Evolutionary conservation across 306 rosid genomes (phyloP), one percentile per base, ranked within the genome.

Genomic region (Crotalaria pallida): DNA sequence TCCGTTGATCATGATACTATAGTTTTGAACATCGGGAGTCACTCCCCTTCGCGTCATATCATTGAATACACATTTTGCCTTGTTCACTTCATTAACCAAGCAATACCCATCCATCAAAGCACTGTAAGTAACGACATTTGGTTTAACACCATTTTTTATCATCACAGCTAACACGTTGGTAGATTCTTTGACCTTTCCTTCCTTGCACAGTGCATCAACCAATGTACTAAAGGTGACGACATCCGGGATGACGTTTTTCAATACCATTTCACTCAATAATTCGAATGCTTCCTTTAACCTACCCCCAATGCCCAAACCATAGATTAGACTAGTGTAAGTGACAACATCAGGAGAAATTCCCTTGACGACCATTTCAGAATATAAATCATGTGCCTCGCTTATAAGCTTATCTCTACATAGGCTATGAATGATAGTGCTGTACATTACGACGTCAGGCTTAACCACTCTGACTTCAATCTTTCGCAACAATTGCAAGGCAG

Each of bases 81-180:
- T 23, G 17, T 6, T 53, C 29, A 77, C 26, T 10, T 62, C 21
- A 11, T 58, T 49, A 44, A 45, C 43, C 23, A 65, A 24, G 31
- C 58, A 76, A 45, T 64, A 75, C 7, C 86, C 80, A 26, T 67
- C 26, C 45, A 76, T 67, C 1, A 76, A 26, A 17, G 64, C 3
- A 53, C 0, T 24, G 9, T 52, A 27, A 12, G 26, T 52, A 52
- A 26, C 3, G 17, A 12, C 17, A 67, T 24, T 0, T 1, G 19
- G 75, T 23, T 58, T 1, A 3, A 58, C 4, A 12, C 38, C 29
- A 6, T 8, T 10, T 48, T 48, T 75, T 0, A 49, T 49, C 80
- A 75, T 75, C 21, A 58, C n/a, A n/a, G n/a, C n/a, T n/a, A n/a
- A n/a, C n/a, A n/a, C n/a, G n/a, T n/a, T n/a, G n/a, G n/a, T n/a